phyloP scores from a whole-genome alignment of 176 grass and related monocot species.

The Zea luxurians region DNA sequence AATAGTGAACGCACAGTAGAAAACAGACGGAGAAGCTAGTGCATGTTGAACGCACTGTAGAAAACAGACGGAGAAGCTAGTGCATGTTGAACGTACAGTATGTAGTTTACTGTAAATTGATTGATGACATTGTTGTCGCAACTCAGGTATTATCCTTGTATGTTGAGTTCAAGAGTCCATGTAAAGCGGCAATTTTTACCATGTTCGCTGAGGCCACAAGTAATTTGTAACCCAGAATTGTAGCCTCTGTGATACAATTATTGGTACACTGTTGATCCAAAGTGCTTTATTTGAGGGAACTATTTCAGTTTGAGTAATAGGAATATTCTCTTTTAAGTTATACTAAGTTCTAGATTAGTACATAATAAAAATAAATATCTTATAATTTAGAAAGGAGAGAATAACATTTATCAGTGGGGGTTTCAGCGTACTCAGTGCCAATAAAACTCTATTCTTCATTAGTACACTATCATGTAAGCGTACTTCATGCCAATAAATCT shows the following conservation, averaged over 20 bases:
- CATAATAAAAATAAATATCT: too few species aligned
- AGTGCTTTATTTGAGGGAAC: neutral
- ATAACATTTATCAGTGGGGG: too few species aligned
- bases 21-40: too few species aligned
- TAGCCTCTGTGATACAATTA: neutral
- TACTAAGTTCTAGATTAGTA: too few species aligned
- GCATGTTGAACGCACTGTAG: neutral
- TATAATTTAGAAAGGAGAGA: too few species aligned
- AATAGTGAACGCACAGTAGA: neutral
- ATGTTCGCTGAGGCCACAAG: constrained; percentile 14
- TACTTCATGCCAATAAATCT: too few species aligned
- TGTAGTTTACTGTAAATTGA: constrained; percentile 1
- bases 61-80: neutral
- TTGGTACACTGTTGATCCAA: neutral
- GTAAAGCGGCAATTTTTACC: neutral
- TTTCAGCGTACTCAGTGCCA: too few species aligned
- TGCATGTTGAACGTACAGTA: neutral
- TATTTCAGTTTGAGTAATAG: neutral
- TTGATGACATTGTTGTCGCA: neutral
- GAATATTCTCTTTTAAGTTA: too few species aligned
- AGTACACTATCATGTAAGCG: too few species aligned
- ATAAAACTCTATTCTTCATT: too few species aligned
- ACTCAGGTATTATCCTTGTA: neutral
- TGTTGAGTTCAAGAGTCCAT: constrained; percentile 26
- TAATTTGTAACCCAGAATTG: constrained; percentile 31